A percentile compares a stretch with the other conserved stretches of the same genome.
Conservation (phyloP, 169 alveolate species). For the Eimeria tenella region DNA sequence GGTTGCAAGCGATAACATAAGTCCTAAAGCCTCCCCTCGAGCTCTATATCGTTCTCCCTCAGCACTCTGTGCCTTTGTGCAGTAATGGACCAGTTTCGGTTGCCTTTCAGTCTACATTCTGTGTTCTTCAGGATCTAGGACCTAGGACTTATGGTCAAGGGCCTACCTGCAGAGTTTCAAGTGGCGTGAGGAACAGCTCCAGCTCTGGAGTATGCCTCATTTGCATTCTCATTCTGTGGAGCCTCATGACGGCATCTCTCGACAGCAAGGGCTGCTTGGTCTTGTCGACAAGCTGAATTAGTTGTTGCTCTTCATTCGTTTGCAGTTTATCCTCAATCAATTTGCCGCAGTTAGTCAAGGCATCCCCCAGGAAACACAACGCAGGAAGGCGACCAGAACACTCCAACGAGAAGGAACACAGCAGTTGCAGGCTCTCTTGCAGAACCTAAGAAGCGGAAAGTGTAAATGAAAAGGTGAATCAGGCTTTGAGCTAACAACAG, state of each 20-base stretch:
- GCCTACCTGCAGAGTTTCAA: slow-evolving; percentile 23
- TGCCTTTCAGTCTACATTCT: too few relatives aligned
- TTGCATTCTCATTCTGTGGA: slow-evolving; percentile 15
- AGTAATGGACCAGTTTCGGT: too few relatives aligned
- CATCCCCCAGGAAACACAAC: slow-evolving; percentile 17
- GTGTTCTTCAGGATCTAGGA: not conserved
- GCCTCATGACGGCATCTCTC: slow-evolving; percentile 23
- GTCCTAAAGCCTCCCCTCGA: too few relatives aligned
- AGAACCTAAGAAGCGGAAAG: not conserved
- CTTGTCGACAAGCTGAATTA: not conserved
- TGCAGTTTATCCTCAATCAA: slow-evolving; percentile 1
- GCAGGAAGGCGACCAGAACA: slow-evolving; percentile 36
- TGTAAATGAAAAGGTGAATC: too few relatives aligned
- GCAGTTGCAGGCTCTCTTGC: slow-evolving; percentile 2
- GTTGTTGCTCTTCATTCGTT: not conserved
- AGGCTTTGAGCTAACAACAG: too few relatives aligned
- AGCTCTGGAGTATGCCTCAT: not conserved
- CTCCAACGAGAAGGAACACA: slow-evolving; percentile 4
- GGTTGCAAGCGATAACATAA: too few relatives aligned
- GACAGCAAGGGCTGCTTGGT: slow-evolving; percentile 24
- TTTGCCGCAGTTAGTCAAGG: not conserved
- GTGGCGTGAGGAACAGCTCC: slow-evolving; percentile 14
- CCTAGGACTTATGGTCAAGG: not conserved
- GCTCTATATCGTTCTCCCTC: too few relatives aligned
- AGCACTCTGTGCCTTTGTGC: too few relatives aligned